Evolutionary conservation across 306 rosid species (phyloP).

Genomic region (Mimosa bimucronata): DNA sequence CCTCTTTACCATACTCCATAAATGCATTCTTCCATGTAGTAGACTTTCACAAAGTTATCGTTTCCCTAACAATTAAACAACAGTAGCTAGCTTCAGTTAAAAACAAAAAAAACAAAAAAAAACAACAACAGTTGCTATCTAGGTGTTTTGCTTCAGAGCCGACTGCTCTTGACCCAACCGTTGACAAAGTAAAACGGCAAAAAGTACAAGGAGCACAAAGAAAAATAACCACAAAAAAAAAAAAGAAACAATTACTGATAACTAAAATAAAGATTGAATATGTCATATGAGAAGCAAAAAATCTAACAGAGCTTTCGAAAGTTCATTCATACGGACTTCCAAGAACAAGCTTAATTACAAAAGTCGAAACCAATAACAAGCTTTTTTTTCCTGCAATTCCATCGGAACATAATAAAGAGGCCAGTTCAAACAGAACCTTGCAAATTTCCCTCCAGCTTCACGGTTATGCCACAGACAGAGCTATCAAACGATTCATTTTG

Average conservation of each 20-base stretch:
- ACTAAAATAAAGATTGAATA: not conserved
- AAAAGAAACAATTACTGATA: not conserved
- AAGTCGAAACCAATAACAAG: not conserved
- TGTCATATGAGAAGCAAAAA: not conserved
- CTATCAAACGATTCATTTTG: not conserved
- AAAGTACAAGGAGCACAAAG: not conserved
- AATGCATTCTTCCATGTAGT: too few relatives aligned
- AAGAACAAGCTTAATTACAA: not conserved
- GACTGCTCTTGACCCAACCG: too few relatives aligned
- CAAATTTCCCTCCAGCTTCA: conserved; percentile 4
- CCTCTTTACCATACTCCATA: too few relatives aligned
- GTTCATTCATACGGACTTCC: not conserved
- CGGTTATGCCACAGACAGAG: not conserved
- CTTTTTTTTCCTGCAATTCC: not conserved
- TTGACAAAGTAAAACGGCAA: not conserved
- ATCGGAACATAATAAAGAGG: not conserved
- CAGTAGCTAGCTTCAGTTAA: too few relatives aligned
- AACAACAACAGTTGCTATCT: too few relatives aligned
- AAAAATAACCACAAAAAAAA: not conserved
- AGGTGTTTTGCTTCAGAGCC: too few relatives aligned
- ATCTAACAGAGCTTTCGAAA: not conserved
- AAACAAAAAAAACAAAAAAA: too few relatives aligned
- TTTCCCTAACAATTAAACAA: too few relatives aligned
- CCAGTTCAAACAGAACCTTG: not conserved
- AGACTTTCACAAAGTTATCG: too few relatives aligned